phyloP scores from a whole-genome alignment of 805 yeast species.

The Myxozyma udenii region DNA sequence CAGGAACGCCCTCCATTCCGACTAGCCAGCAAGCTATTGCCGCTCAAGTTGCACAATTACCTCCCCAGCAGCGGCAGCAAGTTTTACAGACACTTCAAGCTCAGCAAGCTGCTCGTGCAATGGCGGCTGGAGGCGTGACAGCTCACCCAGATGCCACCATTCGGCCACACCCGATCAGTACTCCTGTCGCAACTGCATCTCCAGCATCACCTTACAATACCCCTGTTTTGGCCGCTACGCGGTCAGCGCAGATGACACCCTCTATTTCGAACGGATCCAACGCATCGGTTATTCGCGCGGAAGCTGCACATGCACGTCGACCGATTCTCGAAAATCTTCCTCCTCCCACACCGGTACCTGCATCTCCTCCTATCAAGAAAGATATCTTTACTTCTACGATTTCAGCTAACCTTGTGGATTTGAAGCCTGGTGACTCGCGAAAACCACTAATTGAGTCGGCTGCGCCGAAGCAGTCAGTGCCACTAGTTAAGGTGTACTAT shows the following conservation, averaged over 20 bases:
- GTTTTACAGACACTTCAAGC: too few relatives aligned
- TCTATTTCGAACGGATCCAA: too few relatives aligned
- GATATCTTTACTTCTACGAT: not conserved
- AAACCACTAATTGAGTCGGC: not conserved
- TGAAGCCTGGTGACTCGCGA: constrained; percentile 14
- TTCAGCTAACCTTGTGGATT: not conserved
- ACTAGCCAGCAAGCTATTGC: not conserved
- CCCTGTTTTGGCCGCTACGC: too few relatives aligned
- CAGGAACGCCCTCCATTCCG: not conserved
- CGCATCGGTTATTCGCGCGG: too few relatives aligned
- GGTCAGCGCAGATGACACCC: too few relatives aligned
- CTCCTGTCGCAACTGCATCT: too few relatives aligned
- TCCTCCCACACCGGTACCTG: not conserved
- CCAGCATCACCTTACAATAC: too few relatives aligned
- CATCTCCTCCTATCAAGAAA: not conserved
- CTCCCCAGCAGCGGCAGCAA: not conserved
- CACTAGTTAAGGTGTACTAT: constrained; percentile 82
- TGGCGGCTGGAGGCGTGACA: too few relatives aligned
- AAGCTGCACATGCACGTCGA: too few relatives aligned
- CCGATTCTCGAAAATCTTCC: not conserved
- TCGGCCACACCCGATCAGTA: too few relatives aligned
- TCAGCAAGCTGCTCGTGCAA: too few relatives aligned
- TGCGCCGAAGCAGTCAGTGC: not conserved
- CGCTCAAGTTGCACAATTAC: not conserved
- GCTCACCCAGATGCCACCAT: too few relatives aligned